Conservation (phyloP, 345 rosid species). For the Hevea brasiliensis region DNA sequence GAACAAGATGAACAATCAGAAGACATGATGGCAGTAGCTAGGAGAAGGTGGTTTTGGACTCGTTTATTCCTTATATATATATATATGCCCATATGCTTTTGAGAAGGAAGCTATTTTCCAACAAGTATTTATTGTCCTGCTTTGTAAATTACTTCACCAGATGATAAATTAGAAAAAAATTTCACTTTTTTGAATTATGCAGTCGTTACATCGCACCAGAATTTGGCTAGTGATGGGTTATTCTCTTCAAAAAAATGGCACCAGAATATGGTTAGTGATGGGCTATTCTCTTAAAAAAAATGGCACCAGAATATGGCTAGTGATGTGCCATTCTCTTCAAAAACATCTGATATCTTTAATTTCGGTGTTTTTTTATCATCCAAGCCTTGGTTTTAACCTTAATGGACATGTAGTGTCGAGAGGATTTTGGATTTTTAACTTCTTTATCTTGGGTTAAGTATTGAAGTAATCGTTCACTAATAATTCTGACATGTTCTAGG, state of each 20-base stretch:
- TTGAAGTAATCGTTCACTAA: not conserved
- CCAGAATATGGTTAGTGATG: too few relatives aligned
- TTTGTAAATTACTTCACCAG: too few relatives aligned
- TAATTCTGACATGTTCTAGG: constrained; percentile 14
- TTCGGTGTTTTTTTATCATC: constrained; percentile 6
- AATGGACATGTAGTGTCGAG: constrained; percentile 9
- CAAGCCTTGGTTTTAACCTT: not conserved
- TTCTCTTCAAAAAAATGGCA: constrained; percentile 9
- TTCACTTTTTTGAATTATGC: not conserved
- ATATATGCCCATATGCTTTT: too few relatives aligned
- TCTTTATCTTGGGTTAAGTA: too few relatives aligned
- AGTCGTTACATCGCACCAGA: constrained; percentile 21
- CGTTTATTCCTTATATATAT: too few relatives aligned
- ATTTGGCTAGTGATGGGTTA: not conserved
- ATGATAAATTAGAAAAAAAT: not conserved
- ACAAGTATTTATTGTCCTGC: not conserved
- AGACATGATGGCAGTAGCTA: constrained; percentile 22
- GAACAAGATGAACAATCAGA: not conserved
- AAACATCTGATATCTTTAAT: constrained; percentile 15
- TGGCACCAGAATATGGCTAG: too few relatives aligned
- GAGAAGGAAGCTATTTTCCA: too few relatives aligned
- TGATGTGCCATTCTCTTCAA: too few relatives aligned
- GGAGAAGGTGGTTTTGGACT: constrained; percentile 41
- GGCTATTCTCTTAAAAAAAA: too few relatives aligned
- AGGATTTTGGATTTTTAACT: too few relatives aligned